phyloP scores from a whole-genome alignment of 768 basidiomycete species.

The Termitomyces sp. region DNA sequence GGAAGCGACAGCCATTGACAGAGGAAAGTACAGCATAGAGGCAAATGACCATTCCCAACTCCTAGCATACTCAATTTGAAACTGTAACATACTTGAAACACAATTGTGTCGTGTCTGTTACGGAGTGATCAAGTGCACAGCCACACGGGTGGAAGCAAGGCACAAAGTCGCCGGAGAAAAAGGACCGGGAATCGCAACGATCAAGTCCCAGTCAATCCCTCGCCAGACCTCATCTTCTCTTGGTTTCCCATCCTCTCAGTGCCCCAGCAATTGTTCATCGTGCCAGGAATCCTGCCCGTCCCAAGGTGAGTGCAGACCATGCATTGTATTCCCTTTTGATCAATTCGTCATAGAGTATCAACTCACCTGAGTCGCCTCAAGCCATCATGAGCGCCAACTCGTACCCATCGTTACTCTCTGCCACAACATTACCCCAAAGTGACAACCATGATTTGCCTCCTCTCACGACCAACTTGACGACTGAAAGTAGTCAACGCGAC shows the following conservation, averaged over 20 bases:
- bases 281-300: too few relatives aligned
- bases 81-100: not conserved
- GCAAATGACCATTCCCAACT: not conserved
- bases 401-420: constrained; percentile 27
- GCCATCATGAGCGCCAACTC: constrained; percentile 22
- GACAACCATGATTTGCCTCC: constrained; percentile 9
- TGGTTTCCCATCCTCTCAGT: not conserved
- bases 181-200: too few relatives aligned
- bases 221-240: not conserved
- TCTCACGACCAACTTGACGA: not conserved
- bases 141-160: constrained; percentile 8
- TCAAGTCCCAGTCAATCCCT: not conserved
- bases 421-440: constrained; percentile 15
- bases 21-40: not conserved
- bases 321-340: not conserved
- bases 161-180: not conserved
- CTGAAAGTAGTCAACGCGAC: constrained; percentile 5
- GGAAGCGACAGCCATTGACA: not conserved
- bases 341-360: not conserved
- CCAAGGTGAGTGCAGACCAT: not conserved
- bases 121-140: constrained; percentile 7
- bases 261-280: not conserved
- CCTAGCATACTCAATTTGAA: not conserved
- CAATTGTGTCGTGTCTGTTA: not conserved
- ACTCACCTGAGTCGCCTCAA: not conserved